These are phyloP conservation scores for Buddleja alternifolia DNA, from an alignment of 257 asterid genomes.

Conservation along the genomic window DNA sequence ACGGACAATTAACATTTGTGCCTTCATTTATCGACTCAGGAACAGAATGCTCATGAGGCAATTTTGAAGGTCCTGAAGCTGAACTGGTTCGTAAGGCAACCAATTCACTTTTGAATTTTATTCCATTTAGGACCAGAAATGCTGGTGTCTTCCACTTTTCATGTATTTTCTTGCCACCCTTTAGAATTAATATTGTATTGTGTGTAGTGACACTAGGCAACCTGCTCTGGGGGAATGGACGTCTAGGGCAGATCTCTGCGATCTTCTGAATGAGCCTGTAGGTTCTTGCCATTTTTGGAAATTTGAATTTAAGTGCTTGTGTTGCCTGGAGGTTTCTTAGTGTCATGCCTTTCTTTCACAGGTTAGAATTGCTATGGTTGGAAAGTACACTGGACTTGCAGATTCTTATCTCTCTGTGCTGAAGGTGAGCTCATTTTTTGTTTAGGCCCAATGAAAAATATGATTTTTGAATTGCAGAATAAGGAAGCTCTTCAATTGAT, in stretches of 20 bases:
- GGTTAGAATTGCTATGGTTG: slow-evolving; percentile 87
- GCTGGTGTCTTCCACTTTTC: slow-evolving; percentile 14
- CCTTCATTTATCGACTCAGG: slow-evolving; percentile 45
- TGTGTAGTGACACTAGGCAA: slow-evolving; percentile 55
- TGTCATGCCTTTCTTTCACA: slow-evolving; percentile 34
- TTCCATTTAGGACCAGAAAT: slow-evolving; percentile 14
- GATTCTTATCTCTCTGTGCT: slow-evolving; percentile 83
- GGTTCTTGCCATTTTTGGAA: slow-evolving; percentile 36
- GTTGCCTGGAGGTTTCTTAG: slow-evolving; percentile 20
- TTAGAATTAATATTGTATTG: slow-evolving; percentile 10
- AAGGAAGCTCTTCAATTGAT: not conserved
- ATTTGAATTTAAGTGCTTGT: slow-evolving; percentile 15
- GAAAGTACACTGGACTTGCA: slow-evolving; percentile 81
- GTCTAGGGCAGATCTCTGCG: slow-evolving; percentile 72
- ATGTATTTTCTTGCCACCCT: not conserved
- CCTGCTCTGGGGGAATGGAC: slow-evolving; percentile 88
- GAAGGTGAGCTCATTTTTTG: slow-evolving; percentile 47
- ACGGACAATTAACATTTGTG: not conserved
- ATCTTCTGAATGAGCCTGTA: slow-evolving; percentile 69
- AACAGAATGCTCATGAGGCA: slow-evolving; percentile 93
- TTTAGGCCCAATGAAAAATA: slow-evolving; percentile 18
- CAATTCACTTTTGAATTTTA: not conserved
- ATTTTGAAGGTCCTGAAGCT: slow-evolving; percentile 80
- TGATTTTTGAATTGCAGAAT: not conserved
- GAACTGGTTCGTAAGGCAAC: slow-evolving; percentile 55